phyloP scores from a whole-genome alignment of 2,329 filamentous ascomycete genomes.

The Podosphaera leucotricha region DNA sequence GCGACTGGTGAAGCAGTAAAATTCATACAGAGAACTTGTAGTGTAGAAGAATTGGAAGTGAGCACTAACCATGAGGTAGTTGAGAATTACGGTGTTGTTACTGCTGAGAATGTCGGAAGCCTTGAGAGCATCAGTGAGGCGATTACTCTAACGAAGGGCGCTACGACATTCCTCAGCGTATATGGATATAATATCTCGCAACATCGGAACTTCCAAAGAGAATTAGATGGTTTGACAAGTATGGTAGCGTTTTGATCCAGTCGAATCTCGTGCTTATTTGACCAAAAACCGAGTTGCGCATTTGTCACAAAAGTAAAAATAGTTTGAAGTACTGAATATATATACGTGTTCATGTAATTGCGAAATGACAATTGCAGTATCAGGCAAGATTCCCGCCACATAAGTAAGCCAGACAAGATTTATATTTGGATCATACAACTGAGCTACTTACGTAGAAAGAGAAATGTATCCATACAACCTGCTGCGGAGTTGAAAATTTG shows the following conservation, averaged over 20 bases:
- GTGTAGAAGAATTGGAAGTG: slow-evolving; percentile 24
- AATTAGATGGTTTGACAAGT: slow-evolving; percentile 42
- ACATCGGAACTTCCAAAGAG: slow-evolving; percentile 52
- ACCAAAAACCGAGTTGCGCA: no score
- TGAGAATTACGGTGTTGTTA: slow-evolving; percentile 59
- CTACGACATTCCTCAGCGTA: slow-evolving; percentile 43
- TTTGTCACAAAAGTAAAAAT: no score
- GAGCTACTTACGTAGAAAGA: no score
- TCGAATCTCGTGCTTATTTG: no score
- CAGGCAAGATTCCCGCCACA: no score
- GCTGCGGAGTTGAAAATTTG: no score
- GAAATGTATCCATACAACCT: no score
- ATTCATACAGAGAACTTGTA: slow-evolving; percentile 28
- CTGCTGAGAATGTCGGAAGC: slow-evolving; percentile 23
- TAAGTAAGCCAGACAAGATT: no score
- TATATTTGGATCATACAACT: no score
- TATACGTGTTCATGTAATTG: no score
- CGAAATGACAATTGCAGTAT: no score
- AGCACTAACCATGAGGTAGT: slow-evolving; percentile 19
- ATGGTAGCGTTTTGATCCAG: slow-evolving; percentile 41
- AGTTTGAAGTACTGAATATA: no score
- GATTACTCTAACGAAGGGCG: slow-evolving; percentile 39
- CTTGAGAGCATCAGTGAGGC: slow-evolving; percentile 36
- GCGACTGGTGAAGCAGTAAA: slow-evolving; percentile 49
- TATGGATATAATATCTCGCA: slow-evolving; percentile 46